These are phyloP conservation scores for Fusarium odoratissimum DNA, from an alignment of 2,329 filamentous ascomycete genomes.

Conservation along the genomic window DNA sequence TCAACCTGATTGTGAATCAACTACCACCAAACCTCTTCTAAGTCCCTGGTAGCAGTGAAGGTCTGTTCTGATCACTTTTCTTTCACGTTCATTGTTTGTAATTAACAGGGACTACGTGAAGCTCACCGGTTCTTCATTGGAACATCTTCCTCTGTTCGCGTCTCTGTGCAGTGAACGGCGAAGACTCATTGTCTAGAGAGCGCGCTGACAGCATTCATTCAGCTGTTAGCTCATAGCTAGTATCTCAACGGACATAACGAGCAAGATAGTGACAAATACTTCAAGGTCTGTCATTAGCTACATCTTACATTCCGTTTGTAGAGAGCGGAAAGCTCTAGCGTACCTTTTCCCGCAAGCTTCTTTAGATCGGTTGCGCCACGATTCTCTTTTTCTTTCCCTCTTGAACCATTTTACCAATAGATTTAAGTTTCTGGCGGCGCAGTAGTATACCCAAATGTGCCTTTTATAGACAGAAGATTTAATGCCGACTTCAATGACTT, in stretches of 20 bases:
- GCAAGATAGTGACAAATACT: not conserved
- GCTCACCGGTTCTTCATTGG: too few relatives aligned
- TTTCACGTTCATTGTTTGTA: too few relatives aligned
- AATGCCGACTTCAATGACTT: not conserved
- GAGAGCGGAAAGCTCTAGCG: not conserved
- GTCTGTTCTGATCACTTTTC: too few relatives aligned
- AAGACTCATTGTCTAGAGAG: rapidly evolving
- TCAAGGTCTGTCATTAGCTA: too few relatives aligned
- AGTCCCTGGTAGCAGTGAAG: too few relatives aligned
- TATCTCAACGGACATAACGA: too few relatives aligned
- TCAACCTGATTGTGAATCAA: too few relatives aligned
- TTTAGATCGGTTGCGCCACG: not conserved
- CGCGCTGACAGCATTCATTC: rapidly evolving
- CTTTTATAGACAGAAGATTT: rapidly evolving
- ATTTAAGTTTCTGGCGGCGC: rapidly evolving
- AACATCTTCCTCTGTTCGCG: not conserved
- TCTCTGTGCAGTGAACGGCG: rapidly evolving
- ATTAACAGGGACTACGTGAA: too few relatives aligned
- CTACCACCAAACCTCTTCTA: too few relatives aligned
- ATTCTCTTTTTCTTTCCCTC: not conserved
- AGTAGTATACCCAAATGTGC: not conserved
- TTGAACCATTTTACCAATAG: not conserved
- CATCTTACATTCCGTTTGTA: not conserved
- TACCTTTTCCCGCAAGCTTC: not conserved
- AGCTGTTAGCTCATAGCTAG: too few relatives aligned